These are phyloP conservation scores for Acanthamoeba culbertsoni DNA, from an alignment of 208 protist species.

Conservation along the genomic window DNA sequence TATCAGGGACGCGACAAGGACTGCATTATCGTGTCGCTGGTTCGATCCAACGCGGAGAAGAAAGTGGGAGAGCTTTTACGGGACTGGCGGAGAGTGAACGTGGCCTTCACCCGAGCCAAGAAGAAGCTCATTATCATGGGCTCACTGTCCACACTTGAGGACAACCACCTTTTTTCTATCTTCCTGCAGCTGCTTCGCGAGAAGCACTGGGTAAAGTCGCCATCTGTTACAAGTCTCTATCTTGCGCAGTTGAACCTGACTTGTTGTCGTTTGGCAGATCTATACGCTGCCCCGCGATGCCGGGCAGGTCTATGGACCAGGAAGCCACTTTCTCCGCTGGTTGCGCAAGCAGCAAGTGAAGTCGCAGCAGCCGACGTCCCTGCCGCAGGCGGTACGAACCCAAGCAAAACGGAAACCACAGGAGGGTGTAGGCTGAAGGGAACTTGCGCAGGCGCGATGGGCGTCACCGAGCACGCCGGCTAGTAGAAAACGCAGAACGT, in stretches of 20 bases:
- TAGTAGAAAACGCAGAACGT: too few relatives aligned
- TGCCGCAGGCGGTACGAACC: not conserved
- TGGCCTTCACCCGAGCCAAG: constrained; percentile 91
- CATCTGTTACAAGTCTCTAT: not conserved
- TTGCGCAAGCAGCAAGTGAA: not conserved
- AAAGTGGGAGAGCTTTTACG: constrained; percentile 83
- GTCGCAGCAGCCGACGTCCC: not conserved
- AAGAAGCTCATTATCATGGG: constrained; percentile 89
- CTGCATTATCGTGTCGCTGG: constrained; percentile 83
- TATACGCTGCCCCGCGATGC: not conserved
- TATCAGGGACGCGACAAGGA: constrained; percentile 84
- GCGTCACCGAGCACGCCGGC: too few relatives aligned
- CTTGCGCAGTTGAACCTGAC: not conserved
- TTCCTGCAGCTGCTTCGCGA: constrained; percentile 21
- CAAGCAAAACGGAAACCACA: too few relatives aligned
- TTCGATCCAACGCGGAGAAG: constrained; percentile 76
- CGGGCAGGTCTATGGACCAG: not conserved
- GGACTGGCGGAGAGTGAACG: constrained; percentile 91
- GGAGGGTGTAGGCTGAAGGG: too few relatives aligned
- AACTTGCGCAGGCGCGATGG: too few relatives aligned
- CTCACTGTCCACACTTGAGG: constrained; percentile 26
- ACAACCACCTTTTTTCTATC: constrained; percentile 51
- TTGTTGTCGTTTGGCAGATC: not conserved
- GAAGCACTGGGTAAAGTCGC: constrained; percentile 14
- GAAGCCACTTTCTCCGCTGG: not conserved